phyloP scores from a whole-genome alignment of 345 rosid species.

The Brassica carinata region DNA sequence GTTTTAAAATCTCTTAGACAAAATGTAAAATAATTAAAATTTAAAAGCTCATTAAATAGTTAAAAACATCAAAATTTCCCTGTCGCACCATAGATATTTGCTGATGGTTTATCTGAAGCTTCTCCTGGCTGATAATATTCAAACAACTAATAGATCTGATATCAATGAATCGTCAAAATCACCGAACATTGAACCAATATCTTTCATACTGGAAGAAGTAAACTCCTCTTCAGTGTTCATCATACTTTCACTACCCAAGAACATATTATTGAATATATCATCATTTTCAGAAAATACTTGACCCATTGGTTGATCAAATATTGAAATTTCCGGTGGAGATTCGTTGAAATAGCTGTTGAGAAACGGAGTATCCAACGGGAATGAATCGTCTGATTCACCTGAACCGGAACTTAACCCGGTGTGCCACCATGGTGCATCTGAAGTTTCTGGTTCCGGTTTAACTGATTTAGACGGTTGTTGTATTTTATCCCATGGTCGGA shows the following conservation, averaged over 20 bases:
- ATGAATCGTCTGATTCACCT: conserved; percentile 47
- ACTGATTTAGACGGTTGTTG: conserved; percentile 41
- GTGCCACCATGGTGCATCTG: conserved; percentile 28
- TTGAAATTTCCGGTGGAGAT: conserved; percentile 48
- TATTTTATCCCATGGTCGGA: conserved; percentile 48
- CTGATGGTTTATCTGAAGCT: neutral
- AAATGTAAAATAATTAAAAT: conserved; percentile 38
- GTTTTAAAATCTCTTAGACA: conserved; percentile 39
- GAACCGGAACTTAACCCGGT: conserved; percentile 41
- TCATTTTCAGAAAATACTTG: conserved; percentile 41
- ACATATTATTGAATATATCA: conserved; percentile 46
- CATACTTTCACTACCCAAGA: conserved; percentile 36
- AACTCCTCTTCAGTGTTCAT: conserved; percentile 45
- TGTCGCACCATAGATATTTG: conserved; percentile 25
- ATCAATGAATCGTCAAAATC: conserved; percentile 76
- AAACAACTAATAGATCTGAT: conserved; percentile 57
- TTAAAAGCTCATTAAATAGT: conserved; percentile 6
- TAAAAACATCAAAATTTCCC: conserved; percentile 41
- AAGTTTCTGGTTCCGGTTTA: conserved; percentile 21
- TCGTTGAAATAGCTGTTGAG: conserved; percentile 61
- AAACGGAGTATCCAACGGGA: conserved; percentile 54
- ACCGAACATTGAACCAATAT: conserved; percentile 52
- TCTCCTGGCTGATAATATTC: conserved; percentile 20
- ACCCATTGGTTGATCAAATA: conserved; percentile 51
- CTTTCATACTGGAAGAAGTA: conserved; percentile 38